These are phyloP conservation scores for Dothistroma septosporum DNA, from an alignment of 2,329 filamentous ascomycete species.

Conservation along the genomic window DNA sequence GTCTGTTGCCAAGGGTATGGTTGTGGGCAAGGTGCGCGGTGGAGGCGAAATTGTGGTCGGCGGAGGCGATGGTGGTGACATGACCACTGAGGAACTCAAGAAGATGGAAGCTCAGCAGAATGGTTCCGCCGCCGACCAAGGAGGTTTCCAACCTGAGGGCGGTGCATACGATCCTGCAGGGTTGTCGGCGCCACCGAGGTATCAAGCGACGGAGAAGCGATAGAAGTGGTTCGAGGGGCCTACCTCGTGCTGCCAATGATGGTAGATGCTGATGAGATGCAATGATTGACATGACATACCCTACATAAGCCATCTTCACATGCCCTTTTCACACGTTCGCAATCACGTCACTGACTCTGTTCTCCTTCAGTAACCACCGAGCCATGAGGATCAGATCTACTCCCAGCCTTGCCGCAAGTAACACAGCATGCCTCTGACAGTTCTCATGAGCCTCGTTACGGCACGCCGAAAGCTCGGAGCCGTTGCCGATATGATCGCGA, in stretches of 20 bases:
- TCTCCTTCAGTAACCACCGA: background rate
- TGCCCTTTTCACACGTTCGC: background rate
- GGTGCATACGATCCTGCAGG: conserved; percentile 28
- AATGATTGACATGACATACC: background rate
- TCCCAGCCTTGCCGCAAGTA: too few relatives aligned
- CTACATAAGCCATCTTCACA: background rate
- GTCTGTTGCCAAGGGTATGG: conserved; percentile 94
- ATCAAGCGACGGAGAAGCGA: conserved; percentile 1
- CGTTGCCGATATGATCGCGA: background rate
- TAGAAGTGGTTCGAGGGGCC: background rate
- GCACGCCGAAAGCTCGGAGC: background rate
- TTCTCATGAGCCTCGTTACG: background rate
- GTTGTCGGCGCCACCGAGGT: conserved; percentile 23
- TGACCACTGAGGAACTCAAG: conserved; percentile 40
- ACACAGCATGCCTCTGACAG: too few relatives aligned
- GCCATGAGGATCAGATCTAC: background rate
- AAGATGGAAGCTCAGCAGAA: conserved; percentile 29
- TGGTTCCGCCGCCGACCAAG: conserved; percentile 14
- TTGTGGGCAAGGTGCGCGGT: conserved; percentile 72
- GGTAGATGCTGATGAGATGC: background rate
- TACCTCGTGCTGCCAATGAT: too few relatives aligned
- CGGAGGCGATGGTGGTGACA: conserved; percentile 54
- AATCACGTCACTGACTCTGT: background rate
- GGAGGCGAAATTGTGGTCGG: conserved; percentile 72
- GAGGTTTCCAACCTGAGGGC: conserved; percentile 20